Evolutionary conservation across 2,329 filamentous ascomycete genomes (phyloP), one percentile per base, ranked within the genome.

Genomic region (Aaosphaeria pasadenensis): DNA sequence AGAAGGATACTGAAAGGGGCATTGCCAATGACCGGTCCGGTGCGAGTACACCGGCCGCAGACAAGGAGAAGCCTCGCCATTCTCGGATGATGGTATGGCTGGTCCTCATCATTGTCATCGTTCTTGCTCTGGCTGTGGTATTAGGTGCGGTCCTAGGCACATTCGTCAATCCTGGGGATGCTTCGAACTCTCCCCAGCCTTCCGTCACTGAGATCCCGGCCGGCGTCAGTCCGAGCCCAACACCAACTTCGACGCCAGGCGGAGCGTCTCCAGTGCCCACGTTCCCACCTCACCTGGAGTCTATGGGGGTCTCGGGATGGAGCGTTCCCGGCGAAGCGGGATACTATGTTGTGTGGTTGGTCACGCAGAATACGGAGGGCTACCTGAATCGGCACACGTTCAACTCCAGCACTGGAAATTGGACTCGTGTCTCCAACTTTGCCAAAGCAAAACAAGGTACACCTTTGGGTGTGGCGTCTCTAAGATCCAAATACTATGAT

Each of bases 141-240:
- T 46, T 57, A 1, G 55, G 55, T n/a, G 50, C 53, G 7, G 55
- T 57, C 33, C 43, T 57, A 4, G 55, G 55, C 36, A 53, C 46
- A 4, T 47, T 49, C 4, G 17, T 48, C n/a, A 42, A 33, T 17
- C 31, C 44, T 5, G 28, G 38, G 17, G 31, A 33, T 11, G 13
- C 33, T 2, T n/a, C 9, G n/a, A 35, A 31, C 11, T 13, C 17
- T 11, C 42, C 50, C 38, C 11, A 44, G n/a, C 45, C 52, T 36
- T 48, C 51, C 30, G 44, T 52, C 5, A 57, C 55, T 9, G 46
- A 52, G 35, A 51, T 55, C 11, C 51, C 55, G 1, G 51, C 50
- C 6, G 45, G 45, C 13, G 17, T 3, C 17, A 36, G 33, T n/a
- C 43, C 45, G 7, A 47, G 44, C 35, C 47, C 50, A 30, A 50